Evolutionary conservation across 2,329 filamentous ascomycete species (phyloP), one percentile per base, ranked within the genome.

Genomic region (Neonectria hederae): DNA sequence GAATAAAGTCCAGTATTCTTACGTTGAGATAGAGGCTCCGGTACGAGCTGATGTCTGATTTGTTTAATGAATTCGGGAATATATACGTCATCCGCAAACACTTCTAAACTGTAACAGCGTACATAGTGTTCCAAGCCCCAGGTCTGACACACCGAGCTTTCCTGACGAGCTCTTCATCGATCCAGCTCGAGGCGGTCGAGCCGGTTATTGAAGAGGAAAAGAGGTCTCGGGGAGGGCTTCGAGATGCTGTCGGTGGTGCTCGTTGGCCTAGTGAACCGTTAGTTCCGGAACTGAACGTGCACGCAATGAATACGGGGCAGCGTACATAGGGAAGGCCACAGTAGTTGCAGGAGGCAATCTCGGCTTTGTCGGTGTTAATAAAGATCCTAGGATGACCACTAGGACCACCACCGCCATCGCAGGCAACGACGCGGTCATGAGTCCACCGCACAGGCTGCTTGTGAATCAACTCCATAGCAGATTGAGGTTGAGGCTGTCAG

Each of bases 351-450:
- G 85, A 84, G 80, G 89, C 88, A 75, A 99, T 97, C 84, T 98
- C 90, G 46, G 96, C 92, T 86, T 97, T 98, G 82, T 99, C 96
- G 71, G 92, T 90, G 83, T 99, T 99, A 87, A 99, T 99, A 80
- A 94, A 99, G 82, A 99, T 91, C 76, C 89, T 88, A 54, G 96
- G 96, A 80, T 99, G 96, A 46, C 96, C 96, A 59, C 92, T 83
- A 32, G 94, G 91, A 49, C 95, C 96, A 71, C 94, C 94, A 63
- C 95, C 96, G 63, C 96, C 96, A 75, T 98, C 94, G 78, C 96
- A 99, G 48, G 90, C 89, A 55, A 97, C 95, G 53, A 92, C 81
- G 66, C 90, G 88, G 68, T 92, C 87, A 77, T 97, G 90, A 64
- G 90, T 92, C 95, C 96, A 99, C 79, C 89, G 87, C 38, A 99